Percentiles rank a stretch among this genome's conserved stretches.
phyloP scores from a whole-genome alignment of 2,329 filamentous ascomycete species.

The Geosmithia morbida region DNA sequence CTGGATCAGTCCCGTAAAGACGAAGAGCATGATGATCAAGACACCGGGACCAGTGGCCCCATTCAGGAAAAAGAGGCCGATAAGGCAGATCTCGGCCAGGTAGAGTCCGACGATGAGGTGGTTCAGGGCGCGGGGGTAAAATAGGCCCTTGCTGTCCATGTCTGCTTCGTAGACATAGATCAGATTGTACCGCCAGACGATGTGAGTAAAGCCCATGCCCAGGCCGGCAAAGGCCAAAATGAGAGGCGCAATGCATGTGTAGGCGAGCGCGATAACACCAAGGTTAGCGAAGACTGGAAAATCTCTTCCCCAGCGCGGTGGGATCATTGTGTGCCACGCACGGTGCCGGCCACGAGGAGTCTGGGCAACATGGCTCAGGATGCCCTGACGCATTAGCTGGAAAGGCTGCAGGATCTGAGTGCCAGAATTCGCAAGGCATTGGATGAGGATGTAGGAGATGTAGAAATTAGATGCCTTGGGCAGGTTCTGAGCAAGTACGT shows the following conservation, averaged over 20 bases:
- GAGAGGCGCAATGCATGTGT: constrained; percentile 75
- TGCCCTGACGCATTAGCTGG: constrained; percentile 40
- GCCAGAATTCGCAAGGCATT: constrained; percentile 69
- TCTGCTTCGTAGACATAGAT: constrained; percentile 72
- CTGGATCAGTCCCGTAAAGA: constrained; percentile 68
- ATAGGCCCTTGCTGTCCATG: constrained; percentile 77
- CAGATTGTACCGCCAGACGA: constrained; percentile 82
- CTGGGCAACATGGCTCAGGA: constrained; percentile 61
- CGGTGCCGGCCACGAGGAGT: constrained; percentile 68
- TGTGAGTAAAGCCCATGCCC: constrained; percentile 68
- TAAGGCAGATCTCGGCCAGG: constrained; percentile 65
- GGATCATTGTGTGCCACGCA: constrained; percentile 60
- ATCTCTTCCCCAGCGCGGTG: constrained; percentile 71
- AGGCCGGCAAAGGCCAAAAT: constrained; percentile 70
- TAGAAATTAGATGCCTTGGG: constrained; percentile 89
- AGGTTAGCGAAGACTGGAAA: constrained; percentile 73
- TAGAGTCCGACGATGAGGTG: constrained; percentile 79
- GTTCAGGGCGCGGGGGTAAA: constrained; percentile 77
- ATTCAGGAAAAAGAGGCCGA: constrained; percentile 68
- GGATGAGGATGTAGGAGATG: constrained; percentile 83
- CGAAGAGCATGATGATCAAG: constrained; percentile 60
- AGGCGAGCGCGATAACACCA: constrained; percentile 68
- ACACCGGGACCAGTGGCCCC: constrained; percentile 53
- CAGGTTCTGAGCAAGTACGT: constrained; percentile 56
- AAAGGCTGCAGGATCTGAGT: constrained; percentile 56